Percentiles rank a stretch among this genome's conserved stretches.
Evolutionary conservation across 106 monocot species (phyloP).

Genomic region (Acanthochlamys bracteata): DNA sequence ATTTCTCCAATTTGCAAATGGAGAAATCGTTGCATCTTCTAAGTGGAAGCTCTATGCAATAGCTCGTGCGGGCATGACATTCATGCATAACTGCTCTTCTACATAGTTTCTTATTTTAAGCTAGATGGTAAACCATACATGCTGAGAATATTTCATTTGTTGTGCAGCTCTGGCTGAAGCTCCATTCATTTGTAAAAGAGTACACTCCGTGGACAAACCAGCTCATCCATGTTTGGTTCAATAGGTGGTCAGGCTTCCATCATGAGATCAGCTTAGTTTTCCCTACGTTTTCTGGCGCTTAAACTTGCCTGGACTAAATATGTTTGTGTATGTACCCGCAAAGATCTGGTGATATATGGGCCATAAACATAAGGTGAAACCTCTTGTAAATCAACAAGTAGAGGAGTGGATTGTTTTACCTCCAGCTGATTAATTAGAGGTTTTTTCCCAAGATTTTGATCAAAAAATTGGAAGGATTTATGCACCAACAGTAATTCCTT

Average conservation of each 20-base stretch:
- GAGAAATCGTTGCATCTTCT: neutral
- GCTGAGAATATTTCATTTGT: neutral
- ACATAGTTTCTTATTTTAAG: too few species aligned
- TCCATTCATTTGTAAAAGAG: slow-evolving; percentile 74
- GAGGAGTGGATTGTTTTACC: slow-evolving; percentile 1
- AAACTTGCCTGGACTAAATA: slow-evolving; percentile 40
- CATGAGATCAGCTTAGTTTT: slow-evolving; percentile 93
- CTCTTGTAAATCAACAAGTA: slow-evolving; percentile 33
- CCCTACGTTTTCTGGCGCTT: slow-evolving; percentile 70
- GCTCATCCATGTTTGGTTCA: slow-evolving; percentile 79
- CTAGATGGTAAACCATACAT: too few species aligned
- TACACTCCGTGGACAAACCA: slow-evolving; percentile 61
- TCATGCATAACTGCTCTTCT: too few species aligned
- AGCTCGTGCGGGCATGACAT: too few species aligned
- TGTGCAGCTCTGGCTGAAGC: slow-evolving; percentile 83
- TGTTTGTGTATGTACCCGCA: slow-evolving; percentile 85
- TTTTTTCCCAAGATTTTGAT: neutral
- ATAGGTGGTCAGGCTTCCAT: slow-evolving; percentile 88
- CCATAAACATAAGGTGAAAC: slow-evolving; percentile 81
- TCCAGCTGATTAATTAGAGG: neutral
- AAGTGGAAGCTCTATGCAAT: too few species aligned
- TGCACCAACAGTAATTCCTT: too few species aligned
- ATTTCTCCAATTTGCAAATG: neutral
- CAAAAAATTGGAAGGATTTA: too few species aligned
- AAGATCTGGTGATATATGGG: slow-evolving; percentile 90